Evolutionary conservation across 371 early-diverging fungal species (phyloP), one percentile per base, ranked within the genome.

Genomic region (Lichtheimia hyalospora): DNA sequence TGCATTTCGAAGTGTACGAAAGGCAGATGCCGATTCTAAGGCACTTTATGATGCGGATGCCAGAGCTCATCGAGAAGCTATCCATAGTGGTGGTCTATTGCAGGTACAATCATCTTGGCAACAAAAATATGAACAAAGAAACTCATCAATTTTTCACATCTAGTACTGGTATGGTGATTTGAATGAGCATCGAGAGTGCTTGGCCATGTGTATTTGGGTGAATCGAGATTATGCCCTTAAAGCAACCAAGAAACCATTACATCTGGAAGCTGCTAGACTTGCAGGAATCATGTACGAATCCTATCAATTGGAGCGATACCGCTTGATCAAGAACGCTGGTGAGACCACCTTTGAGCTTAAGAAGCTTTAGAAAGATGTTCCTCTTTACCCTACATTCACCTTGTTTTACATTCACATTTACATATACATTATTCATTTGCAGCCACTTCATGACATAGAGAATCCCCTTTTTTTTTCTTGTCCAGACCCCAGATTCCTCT

Each of bases 191-290:
- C 61, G 73, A 23, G 71, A 74, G 53, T 82, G 82, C 58, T 59
- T 78, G 24, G 82, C 82, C 13, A 82, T 76, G 77, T 82, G 82
- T 51, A 69, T 82, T 14, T 82, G 82, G 82, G 62, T 72, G 28
- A 68, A 69, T 24, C 61, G 66, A 49, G 75, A 75, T 3, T 77
- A 68, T 40, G 82, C 82, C 3, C 58, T 52, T 39, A 59, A 64
- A 51, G 82, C 82, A n/a, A 75, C 74, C 5, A 54, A 46, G 20
- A 74, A 74, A 43, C 79, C 79, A 15, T 55, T 69, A 10, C 82
- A 82, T 50, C 25, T 66, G 3, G 39, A 68, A 18, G 78, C 73
- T 2, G 73, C 68, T 7, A 64, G 52, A n/a, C 46, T 73, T 13
- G 74, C 81, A 21, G 25, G 66, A 28, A 34, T 64, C 43, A 81